Evolutionary conservation across 2,329 filamentous ascomycete genomes (phyloP).

Genomic region (Botrytis sinoallii): DNA sequence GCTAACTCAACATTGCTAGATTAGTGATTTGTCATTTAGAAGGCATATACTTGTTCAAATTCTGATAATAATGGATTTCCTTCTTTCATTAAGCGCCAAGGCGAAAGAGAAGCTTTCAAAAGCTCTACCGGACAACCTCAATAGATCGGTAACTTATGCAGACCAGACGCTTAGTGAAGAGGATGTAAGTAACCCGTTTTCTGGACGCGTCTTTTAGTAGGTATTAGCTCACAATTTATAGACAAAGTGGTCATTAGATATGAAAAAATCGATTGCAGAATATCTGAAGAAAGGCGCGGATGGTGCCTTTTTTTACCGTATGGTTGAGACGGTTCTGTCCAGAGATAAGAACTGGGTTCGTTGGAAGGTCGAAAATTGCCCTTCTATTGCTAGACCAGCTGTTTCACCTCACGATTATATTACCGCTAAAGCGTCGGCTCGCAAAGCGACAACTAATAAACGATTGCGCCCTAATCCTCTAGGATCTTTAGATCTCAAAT

Average conservation of each 20-base stretch:
- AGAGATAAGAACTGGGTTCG: slow-evolving; percentile 98
- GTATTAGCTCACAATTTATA: slow-evolving; percentile 38
- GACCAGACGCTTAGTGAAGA: slow-evolving; percentile 75
- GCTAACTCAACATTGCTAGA: slow-evolving; percentile 47
- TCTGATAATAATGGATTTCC: slow-evolving; percentile 89
- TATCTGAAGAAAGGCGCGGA: slow-evolving; percentile 80
- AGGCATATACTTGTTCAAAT: slow-evolving; percentile 93
- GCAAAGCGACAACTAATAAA: slow-evolving; percentile 66
- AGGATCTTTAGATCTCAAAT: slow-evolving; percentile 73
- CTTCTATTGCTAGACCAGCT: slow-evolving; percentile 74
- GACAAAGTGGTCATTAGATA: slow-evolving; percentile 80
- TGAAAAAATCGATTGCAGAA: slow-evolving; percentile 73
- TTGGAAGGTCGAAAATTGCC: slow-evolving; percentile 96
- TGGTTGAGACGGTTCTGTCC: slow-evolving; percentile 93
- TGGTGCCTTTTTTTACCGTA: slow-evolving; percentile 90
- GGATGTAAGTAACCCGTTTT: slow-evolving; percentile 58
- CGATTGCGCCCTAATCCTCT: slow-evolving; percentile 66
- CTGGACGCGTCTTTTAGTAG: slow-evolving; percentile 6
- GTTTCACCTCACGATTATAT: slow-evolving; percentile 68
- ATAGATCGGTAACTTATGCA: slow-evolving; percentile 83
- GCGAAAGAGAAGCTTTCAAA: slow-evolving; percentile 76
- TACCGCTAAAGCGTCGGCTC: slow-evolving; percentile 63
- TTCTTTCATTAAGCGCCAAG: slow-evolving; percentile 81
- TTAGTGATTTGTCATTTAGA: slow-evolving; percentile 91
- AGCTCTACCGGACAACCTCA: slow-evolving; percentile 51